Percentiles rank a stretch among this genome's conserved stretches.
phyloP scores from a whole-genome alignment of 2,329 filamentous ascomycete genomes.

The Ophiostoma tasmaniense region DNA sequence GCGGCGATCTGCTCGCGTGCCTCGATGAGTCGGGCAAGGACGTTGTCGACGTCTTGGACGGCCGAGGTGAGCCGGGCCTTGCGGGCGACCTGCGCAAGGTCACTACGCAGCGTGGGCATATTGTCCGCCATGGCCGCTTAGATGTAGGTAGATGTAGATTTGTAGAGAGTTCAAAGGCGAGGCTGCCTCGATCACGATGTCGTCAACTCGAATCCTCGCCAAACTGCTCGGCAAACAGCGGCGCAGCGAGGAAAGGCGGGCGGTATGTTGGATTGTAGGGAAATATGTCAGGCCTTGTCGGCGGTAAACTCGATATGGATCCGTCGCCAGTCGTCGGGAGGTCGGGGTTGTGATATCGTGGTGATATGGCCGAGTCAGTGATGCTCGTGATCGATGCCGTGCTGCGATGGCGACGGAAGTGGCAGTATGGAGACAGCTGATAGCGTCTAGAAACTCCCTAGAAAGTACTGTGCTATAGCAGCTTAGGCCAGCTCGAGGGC shows the following conservation, averaged over 20 bases:
- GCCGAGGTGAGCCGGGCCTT: conserved; percentile 61
- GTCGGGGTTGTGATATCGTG: background rate
- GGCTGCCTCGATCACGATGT: background rate
- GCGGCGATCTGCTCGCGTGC: conserved; percentile 63
- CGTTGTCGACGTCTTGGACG: conserved; percentile 71
- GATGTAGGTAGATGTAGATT: background rate
- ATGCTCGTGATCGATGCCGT: background rate
- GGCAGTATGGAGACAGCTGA: background rate
- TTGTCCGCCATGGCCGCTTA: conserved; percentile 20
- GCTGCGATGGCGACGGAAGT: background rate
- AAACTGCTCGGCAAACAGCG: background rate
- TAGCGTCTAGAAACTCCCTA: background rate
- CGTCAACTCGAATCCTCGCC: background rate
- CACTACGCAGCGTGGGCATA: conserved; percentile 55
- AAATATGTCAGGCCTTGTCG: background rate
- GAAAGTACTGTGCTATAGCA: background rate
- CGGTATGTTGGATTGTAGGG: background rate
- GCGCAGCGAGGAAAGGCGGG: background rate
- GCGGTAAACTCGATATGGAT: background rate
- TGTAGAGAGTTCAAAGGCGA: background rate
- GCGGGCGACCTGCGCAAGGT: conserved; percentile 63
- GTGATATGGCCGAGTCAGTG: background rate
- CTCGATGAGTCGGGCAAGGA: conserved; percentile 66
- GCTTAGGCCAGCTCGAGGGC: background rate
- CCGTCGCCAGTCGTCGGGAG: background rate